Conservation (phyloP, 2,329 filamentous ascomycete species). For the Penicillium sp. region DNA sequence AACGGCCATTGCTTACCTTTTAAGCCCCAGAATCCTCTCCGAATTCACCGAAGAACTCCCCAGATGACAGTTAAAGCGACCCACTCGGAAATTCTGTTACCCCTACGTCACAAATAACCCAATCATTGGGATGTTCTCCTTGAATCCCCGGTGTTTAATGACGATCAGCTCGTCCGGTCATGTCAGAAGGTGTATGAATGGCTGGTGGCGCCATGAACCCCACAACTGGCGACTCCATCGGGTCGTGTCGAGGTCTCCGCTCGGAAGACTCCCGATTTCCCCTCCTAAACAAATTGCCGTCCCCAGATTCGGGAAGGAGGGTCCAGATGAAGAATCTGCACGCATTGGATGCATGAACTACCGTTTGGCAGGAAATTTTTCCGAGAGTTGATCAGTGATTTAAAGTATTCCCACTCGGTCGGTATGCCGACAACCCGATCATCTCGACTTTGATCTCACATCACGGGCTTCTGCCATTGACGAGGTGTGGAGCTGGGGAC, state of each 20-base stretch:
- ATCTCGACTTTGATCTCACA: background rate
- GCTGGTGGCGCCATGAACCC: conserved; percentile 8
- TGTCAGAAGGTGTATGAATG: background rate
- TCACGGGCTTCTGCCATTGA: background rate
- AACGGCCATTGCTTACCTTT: background rate
- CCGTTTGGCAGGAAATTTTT: background rate
- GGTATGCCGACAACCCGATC: background rate
- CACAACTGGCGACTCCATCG: conserved; percentile 7
- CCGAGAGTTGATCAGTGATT: background rate
- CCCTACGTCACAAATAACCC: background rate
- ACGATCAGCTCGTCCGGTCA: conserved; percentile 6
- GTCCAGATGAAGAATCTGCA: background rate
- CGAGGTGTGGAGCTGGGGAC: background rate
- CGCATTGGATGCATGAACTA: background rate
- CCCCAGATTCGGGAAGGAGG: background rate
- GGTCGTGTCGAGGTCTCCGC: conserved; percentile 11
- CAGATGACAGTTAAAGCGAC: background rate
- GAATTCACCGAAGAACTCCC: background rate
- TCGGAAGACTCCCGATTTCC: conserved; percentile 7
- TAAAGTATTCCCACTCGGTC: background rate
- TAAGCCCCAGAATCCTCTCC: background rate
- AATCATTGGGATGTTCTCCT: background rate
- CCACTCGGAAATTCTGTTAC: background rate
- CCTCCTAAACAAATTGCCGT: conserved; percentile 5
- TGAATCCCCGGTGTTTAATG: background rate